Evolutionary conservation across 345 rosid genomes (phyloP), one percentile per base, ranked within the genome.

Genomic region (Kernera saxatilis): DNA sequence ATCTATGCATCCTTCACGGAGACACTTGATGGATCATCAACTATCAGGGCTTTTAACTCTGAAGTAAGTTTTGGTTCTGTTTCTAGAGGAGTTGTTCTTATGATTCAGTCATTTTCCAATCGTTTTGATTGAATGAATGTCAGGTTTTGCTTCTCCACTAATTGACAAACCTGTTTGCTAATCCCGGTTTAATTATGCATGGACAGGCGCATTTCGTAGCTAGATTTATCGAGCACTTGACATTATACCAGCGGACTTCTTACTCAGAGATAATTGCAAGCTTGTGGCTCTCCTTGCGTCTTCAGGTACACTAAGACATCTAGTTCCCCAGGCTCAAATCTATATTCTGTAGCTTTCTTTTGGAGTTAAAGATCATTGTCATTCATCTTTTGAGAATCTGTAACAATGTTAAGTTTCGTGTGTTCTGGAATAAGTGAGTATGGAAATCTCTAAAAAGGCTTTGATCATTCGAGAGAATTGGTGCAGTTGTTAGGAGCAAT

Each of bases 251-350:
- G 64, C 77, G 83, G 80, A 93, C 98, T 67, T 88, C 94, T 18
- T 86, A 80, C 81, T 82, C 96, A 1, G 98, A 91, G 83, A 76
- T 77, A 49, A 83, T 74, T 67, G 94, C 94, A 33, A 90, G 94
- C 80, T 86, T 93, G 80, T 93, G 97, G 98, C 97, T 93, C 79
- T 88, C 98, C 62, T 73, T 93, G 74, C 98, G 91, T 72, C 98
- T 93, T 71, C 97, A 93, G 97, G 98, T 90, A 86, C 57, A 41
- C 61, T 49, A 50, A 25, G 3, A 44, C 49, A 35, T 41, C 41
- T 40, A 8, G 8, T 19, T 39, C 29, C 19, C 3, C 23, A 19
- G 23, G 30, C 44, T 36, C 5, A 18, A 21, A 19, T n/a, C 44
- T 56, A 21, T 19, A 14, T 39, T 61, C 6, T 21, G 5, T 49